Evolutionary conservation across 2,329 filamentous ascomycete species (phyloP).

Genomic region (Chaetomiaceae sp.): DNA sequence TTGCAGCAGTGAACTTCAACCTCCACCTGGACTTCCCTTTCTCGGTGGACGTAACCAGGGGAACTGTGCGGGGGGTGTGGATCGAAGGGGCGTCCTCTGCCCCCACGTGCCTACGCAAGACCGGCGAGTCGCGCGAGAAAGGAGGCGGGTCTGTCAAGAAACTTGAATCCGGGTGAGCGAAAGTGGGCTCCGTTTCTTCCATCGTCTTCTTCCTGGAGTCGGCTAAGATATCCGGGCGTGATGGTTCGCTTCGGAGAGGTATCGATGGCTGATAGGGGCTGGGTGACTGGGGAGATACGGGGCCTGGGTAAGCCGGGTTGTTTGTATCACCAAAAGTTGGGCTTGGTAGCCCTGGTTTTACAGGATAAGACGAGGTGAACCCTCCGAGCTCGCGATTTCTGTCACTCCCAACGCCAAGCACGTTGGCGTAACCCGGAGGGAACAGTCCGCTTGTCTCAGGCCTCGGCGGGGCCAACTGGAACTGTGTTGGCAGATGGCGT

Average conservation of each 20-base stretch:
- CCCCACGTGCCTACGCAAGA: neutral
- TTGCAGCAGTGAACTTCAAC: slow-evolving; percentile 25
- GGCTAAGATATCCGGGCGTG: neutral
- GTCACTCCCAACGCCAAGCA: neutral
- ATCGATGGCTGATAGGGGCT: slow-evolving; percentile 3
- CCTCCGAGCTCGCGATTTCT: neutral
- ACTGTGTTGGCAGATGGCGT: slow-evolving; percentile 35
- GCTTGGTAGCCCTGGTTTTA: neutral
- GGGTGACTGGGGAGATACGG: slow-evolving; percentile 12
- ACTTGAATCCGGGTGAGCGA: neutral
- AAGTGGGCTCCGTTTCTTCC: slow-evolving; percentile 4
- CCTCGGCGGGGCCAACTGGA: slow-evolving; percentile 32
- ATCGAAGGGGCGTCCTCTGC: neutral
- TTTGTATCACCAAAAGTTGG: slow-evolving; percentile 3
- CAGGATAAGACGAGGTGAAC: neutral
- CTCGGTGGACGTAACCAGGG: slow-evolving; percentile 4
- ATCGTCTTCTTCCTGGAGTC: neutral
- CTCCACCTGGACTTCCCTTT: slow-evolving; percentile 34
- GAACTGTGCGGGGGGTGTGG: slow-evolving; percentile 11
- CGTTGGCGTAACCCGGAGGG: slow-evolving; percentile 6
- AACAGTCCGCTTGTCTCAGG: slow-evolving; percentile 10
- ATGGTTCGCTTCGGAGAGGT: slow-evolving; percentile 5
- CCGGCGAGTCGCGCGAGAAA: slow-evolving; percentile 7
- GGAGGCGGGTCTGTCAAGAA: slow-evolving; percentile 14
- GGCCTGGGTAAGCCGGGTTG: neutral